Percentiles rank a stretch among this genome's conserved stretches.
Conservation (phyloP, 2,329 filamentous ascomycete species). For the Aspergillus sp. region DNA sequence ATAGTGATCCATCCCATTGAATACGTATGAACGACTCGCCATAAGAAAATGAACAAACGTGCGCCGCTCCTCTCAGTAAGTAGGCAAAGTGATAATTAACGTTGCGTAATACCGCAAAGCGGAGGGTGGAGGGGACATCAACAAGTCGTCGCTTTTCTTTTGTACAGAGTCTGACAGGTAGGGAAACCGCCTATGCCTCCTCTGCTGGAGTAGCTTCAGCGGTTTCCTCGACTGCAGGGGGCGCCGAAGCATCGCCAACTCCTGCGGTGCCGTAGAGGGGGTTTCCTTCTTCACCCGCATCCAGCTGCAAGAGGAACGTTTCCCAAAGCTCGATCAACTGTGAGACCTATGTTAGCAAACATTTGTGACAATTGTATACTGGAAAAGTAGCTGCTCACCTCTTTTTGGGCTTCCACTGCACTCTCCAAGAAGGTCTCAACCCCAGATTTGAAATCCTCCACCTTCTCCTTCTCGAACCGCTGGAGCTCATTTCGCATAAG, state of each 20-base stretch:
- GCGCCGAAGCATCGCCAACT: conserved; percentile 21
- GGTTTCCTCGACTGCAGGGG: conserved; percentile 19
- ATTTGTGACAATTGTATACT: neutral
- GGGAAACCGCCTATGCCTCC: conserved; percentile 19
- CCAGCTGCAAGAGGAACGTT: conserved; percentile 93
- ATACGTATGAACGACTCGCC: conserved; percentile 16
- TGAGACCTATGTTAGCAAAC: conserved; percentile 8
- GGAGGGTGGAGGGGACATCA: neutral
- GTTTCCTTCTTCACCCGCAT: conserved; percentile 81
- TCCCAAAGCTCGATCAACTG: conserved; percentile 92
- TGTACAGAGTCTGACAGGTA: conserved; percentile 17
- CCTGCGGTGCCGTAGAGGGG: conserved; percentile 45
- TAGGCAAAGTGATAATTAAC: conserved; percentile 3
- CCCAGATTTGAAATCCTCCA: conserved; percentile 97
- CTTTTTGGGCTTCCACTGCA: conserved; percentile 96
- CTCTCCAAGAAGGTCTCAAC: conserved; percentile 98
- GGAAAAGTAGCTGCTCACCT: conserved; percentile 61
- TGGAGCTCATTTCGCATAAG: conserved; percentile 90
- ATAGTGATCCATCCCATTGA: conserved; percentile 13
- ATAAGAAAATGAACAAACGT: conserved; percentile 14
- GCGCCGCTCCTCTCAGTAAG: conserved; percentile 16
- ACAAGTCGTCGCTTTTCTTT: conserved; percentile 17
- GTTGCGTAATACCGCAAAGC: conserved; percentile 2
- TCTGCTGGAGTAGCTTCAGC: conserved; percentile 18
- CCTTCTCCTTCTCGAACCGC: conserved; percentile 93